Percentiles rank a stretch among this genome's conserved stretches.
phyloP scores from a whole-genome alignment of 768 basidiomycete species.

The Gautieria morchelliformis region DNA sequence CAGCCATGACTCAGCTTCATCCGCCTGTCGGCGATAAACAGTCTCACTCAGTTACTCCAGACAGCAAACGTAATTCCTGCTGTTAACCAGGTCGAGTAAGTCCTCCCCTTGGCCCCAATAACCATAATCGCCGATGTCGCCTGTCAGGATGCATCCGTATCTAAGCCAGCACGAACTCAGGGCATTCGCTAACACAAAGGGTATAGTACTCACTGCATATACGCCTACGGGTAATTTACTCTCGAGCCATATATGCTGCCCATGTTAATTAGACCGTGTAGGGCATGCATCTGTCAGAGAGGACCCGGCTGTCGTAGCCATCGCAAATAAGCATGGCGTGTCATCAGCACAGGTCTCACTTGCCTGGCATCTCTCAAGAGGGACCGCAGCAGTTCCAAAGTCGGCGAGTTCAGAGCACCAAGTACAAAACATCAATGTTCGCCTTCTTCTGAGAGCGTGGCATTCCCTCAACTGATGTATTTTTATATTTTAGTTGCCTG shows the following conservation, averaged over 20 bases:
- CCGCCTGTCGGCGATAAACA: not conserved
- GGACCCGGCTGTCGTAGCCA: conserved; percentile 33
- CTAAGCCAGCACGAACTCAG: conserved; percentile 39
- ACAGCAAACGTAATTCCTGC: conserved; percentile 35
- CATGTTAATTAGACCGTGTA: conserved; percentile 11
- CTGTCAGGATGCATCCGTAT: conserved; percentile 37
- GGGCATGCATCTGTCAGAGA: conserved; percentile 35
- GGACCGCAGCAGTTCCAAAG: conserved; percentile 37
- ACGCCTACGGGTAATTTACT: conserved; percentile 32
- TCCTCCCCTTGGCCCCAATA: not conserved
- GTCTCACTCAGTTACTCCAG: conserved; percentile 20
- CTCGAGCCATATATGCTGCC: not conserved
- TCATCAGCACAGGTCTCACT: conserved; percentile 39
- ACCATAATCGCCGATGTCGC: not conserved
- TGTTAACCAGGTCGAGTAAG: conserved; percentile 37
- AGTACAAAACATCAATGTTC: conserved; percentile 39
- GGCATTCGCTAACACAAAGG: conserved; percentile 38
- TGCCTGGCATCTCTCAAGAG: conserved; percentile 41
- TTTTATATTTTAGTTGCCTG: conserved; percentile 20
- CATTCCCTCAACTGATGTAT: not conserved
- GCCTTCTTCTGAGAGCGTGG: conserved; percentile 8
- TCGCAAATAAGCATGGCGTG: conserved; percentile 40
- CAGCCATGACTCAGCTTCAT: too few species aligned
- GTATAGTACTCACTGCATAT: conserved; percentile 41
- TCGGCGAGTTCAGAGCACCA: conserved; percentile 37